Base-by-base conservation (phyloP, 2,329 filamentous ascomycete species). In the Ophiostoma triangulosporum region DNA sequence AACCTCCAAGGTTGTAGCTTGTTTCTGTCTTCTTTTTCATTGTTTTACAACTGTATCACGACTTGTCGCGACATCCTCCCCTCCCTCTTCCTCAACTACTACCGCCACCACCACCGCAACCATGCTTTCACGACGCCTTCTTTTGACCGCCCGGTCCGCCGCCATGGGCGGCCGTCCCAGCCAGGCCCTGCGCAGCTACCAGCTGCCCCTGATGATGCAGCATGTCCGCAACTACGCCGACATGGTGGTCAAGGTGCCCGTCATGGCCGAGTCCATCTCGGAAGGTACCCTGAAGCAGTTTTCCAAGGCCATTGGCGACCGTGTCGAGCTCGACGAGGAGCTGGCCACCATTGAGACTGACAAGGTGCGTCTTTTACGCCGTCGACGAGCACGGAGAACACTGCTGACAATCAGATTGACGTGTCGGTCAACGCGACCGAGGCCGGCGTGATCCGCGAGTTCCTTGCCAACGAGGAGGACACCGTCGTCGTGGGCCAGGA, bases 311-410 rank as follows among this genome's bases (percentile, higher is more conserved):
- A 75, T 96, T 62, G 93, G 93, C 64, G 93, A 98, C 68, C 90
- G 82, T 63, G 90, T 98, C 51, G 89, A 95, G 73, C 84, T 84
- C 64, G 93, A 98, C 65, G 93, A 97, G 72, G 93, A 98, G 69
- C 91, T 98, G 68, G 93, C 93, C 31, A 96, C 91, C 50, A 98
- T 98, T 65, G 93, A 98, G 72, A 98, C 93, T 14, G 93, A 98
- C 78, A 98, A 98, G 83, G 88, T 88, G 73, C 58, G 67, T 54
- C 7, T n/a, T 49, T 26, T 22, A 48, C 46, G 1, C 4, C 9
- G 22, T 32, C 5, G n/a, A n/a, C n/a, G n/a, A n/a, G n/a, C n/a
- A n/a, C n/a, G n/a, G n/a, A n/a, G n/a, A n/a, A n/a, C n/a, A 22
- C 14, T 22, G 49, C 49, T 52, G 43, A 55, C 53, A 40, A 22